These are phyloP conservation scores for Clarireedia hainanense DNA, from an alignment of 2,329 filamentous ascomycete species.

Conservation along the genomic window DNA sequence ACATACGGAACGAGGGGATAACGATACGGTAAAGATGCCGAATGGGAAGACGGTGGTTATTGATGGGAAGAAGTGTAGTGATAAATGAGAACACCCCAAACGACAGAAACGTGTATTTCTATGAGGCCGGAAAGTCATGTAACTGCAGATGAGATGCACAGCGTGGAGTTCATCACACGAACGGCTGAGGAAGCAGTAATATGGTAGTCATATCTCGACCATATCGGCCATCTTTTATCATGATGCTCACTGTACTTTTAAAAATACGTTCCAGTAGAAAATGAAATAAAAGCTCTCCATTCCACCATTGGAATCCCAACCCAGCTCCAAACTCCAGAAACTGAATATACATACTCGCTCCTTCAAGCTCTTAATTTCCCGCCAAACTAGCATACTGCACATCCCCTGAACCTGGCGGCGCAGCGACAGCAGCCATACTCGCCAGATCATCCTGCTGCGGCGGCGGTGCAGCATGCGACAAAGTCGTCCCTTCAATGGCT, in stretches of 20 bases:
- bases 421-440: constrained; percentile 46
- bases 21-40: constrained; percentile 72
- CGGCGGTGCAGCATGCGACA: constrained; percentile 11
- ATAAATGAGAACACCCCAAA: not conserved
- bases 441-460: constrained; percentile 24
- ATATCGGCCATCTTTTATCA: not conserved
- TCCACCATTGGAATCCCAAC: not conserved
- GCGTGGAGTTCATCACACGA: not conserved
- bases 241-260: constrained; percentile 6
- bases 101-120: not conserved
- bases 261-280: not conserved
- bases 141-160: not conserved
- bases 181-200: not conserved
- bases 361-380: constrained; percentile 56
- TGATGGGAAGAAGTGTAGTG: constrained; percentile 23
- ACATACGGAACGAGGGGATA: constrained; percentile 85
- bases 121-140: not conserved
- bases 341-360: constrained; percentile 18
- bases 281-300: not conserved
- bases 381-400: constrained; percentile 79
- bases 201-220: not conserved
- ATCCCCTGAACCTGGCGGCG: constrained; percentile 72
- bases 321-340: constrained; percentile 22
- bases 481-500: constrained; percentile 22
- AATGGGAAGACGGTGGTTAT: constrained; percentile 29